Percentiles rank a stretch among this genome's conserved stretches.
phyloP scores from a whole-genome alignment of 75 land plant species.

The Cryptomeria japonica region DNA sequence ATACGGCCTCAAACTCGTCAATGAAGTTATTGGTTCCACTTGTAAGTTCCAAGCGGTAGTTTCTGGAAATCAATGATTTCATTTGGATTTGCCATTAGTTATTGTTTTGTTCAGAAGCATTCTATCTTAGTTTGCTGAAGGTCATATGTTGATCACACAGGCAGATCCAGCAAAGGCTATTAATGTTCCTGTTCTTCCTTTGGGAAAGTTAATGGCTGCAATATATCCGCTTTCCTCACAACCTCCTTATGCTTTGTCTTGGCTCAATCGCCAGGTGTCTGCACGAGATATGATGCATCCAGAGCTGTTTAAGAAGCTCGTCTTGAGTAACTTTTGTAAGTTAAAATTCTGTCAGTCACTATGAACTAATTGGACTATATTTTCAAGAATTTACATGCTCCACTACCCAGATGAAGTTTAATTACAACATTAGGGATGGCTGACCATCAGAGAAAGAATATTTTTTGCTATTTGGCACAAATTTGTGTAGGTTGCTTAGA shows the following conservation, averaged over 20 bases:
- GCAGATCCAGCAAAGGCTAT: conserved; percentile 98
- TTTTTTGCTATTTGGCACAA: background rate
- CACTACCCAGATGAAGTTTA: background rate
- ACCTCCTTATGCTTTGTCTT: conserved; percentile 86
- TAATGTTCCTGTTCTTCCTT: conserved; percentile 92
- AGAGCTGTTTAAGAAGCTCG: conserved; percentile 79
- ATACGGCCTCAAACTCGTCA: conserved; percentile 78
- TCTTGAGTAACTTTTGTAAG: conserved; percentile 93
- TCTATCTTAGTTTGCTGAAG: background rate
- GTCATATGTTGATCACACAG: conserved; percentile 47
- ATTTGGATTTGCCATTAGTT: background rate
- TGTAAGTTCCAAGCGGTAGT: conserved; percentile 46
- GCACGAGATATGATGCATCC: conserved; percentile 97
- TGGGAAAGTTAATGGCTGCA: conserved; percentile 83
- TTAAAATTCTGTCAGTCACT: background rate
- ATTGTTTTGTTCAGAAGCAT: background rate
- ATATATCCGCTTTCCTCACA: conserved; percentile 79
- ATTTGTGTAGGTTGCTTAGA: background rate
- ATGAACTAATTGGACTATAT: background rate
- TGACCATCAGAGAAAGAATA: background rate
- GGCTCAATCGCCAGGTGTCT: conserved; percentile 81
- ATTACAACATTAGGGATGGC: background rate
- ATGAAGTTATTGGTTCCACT: conserved; percentile 87
- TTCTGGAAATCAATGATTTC: background rate
- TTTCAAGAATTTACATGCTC: background rate